A percentile compares a stretch with the other conserved stretches of the same genome.
phyloP scores from a whole-genome alignment of 148 eudicot species.

The Vaccinium corymbosum region DNA sequence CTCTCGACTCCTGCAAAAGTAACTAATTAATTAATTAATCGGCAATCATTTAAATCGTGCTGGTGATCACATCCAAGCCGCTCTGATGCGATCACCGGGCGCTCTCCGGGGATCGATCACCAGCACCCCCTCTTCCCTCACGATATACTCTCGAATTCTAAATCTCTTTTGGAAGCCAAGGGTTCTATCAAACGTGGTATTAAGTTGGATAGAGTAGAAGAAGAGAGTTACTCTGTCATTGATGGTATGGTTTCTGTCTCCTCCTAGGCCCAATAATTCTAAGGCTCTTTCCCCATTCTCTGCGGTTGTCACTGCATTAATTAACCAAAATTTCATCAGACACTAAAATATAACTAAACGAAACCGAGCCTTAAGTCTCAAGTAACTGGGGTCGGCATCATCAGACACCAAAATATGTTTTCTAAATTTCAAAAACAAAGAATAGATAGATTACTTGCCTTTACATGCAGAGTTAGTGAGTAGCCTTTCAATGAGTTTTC shows the following conservation, averaged over 20 bases:
- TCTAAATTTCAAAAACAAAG: not conserved
- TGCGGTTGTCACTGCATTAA: slow-evolving; percentile 18
- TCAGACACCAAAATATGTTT: not conserved
- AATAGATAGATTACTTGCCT: slow-evolving; percentile 12
- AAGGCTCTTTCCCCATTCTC: slow-evolving; percentile 21
- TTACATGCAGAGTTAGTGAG: slow-evolving; percentile 30
- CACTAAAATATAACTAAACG: not conserved
- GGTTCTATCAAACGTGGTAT: not conserved
- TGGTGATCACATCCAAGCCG: too few relatives aligned
- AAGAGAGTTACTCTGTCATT: not conserved
- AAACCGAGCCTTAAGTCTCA: too few relatives aligned
- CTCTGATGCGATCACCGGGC: too few relatives aligned
- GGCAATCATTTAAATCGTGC: too few relatives aligned
- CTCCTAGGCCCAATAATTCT: slow-evolving; percentile 17
- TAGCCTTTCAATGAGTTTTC: slow-evolving; percentile 33
- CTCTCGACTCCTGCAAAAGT: slow-evolving; percentile 22
- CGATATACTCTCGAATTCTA: not conserved
- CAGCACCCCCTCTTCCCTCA: too few relatives aligned
- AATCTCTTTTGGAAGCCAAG: not conserved
- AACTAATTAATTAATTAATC: too few relatives aligned
- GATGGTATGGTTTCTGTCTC: slow-evolving; percentile 10
- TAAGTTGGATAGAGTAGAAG: not conserved
- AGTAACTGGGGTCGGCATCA: too few relatives aligned
- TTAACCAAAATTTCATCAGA: too few relatives aligned
- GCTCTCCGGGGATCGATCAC: too few relatives aligned